These are phyloP conservation scores for Hibiscus tridactylites DNA, from an alignment of 345 rosid genomes.

Conservation along the genomic window DNA sequence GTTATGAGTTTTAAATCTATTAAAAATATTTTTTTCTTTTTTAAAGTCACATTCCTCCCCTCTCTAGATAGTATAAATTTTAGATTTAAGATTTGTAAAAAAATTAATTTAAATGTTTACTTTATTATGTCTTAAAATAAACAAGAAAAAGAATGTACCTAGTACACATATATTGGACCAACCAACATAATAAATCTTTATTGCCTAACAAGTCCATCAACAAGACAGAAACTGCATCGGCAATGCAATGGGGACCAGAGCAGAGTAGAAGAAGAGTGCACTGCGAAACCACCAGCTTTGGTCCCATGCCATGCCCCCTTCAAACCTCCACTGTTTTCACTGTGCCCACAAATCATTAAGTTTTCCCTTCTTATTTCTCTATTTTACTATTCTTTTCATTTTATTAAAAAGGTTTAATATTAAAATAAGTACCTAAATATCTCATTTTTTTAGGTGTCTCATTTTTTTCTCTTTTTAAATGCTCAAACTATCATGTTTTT, in stretches of 20 bases:
- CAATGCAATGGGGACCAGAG: conserved; percentile 1
- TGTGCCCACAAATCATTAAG: not conserved
- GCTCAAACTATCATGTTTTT: no score
- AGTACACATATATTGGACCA: not conserved
- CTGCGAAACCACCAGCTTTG: conserved; percentile 1
- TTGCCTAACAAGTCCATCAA: conserved; percentile 3
- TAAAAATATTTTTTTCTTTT: no score
- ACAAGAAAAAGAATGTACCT: no score
- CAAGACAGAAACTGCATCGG: not conserved
- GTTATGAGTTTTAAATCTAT: no score
- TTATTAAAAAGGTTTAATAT: not conserved
- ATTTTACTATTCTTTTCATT: not conserved
- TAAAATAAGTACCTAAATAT: no score
- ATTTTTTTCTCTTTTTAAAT: no score
- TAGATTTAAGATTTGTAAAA: no score
- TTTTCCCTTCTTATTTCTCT: not conserved
- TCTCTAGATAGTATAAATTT: fast-evolving
- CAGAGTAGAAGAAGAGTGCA: not conserved
- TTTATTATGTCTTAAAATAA: no score
- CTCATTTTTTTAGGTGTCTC: no score
- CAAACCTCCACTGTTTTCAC: not conserved
- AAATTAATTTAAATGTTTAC: no score
- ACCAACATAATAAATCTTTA: not conserved
- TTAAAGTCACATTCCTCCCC: no score
- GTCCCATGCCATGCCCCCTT: not conserved